A percentile compares a stretch with the other conserved stretches of the same genome.
These are phyloP conservation scores for Knoxdaviesia proteae DNA, from an alignment of 2,329 filamentous ascomycete species.

Conservation along the genomic window DNA sequence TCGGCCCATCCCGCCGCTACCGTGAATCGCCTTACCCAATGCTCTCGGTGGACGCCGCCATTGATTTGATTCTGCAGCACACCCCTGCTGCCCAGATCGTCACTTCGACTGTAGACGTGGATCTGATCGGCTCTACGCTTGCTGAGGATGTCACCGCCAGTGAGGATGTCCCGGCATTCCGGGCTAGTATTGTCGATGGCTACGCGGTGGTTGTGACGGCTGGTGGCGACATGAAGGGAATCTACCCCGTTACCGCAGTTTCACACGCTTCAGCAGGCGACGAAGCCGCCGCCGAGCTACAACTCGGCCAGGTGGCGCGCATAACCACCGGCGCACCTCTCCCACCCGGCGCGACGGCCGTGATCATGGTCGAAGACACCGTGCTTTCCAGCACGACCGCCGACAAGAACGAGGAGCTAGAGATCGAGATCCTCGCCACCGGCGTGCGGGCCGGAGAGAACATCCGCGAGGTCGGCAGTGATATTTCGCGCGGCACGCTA, in stretches of 20 bases:
- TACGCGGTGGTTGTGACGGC: conserved; percentile 61
- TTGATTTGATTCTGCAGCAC: conserved; percentile 49
- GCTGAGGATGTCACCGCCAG: conserved; percentile 62
- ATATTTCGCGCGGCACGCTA: conserved; percentile 46
- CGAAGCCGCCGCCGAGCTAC: conserved; percentile 29
- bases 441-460: conserved; percentile 65
- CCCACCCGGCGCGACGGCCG: conserved; percentile 69
- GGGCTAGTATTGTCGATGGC: conserved; percentile 91
- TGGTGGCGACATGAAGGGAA: conserved; percentile 46
- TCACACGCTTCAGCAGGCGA: conserved; percentile 67
- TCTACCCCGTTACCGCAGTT: conserved; percentile 70
- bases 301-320: conserved; percentile 58
- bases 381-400: conserved; percentile 52
- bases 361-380: conserved; percentile 88
- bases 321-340: conserved; percentile 92
- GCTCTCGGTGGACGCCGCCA: conserved; percentile 65
- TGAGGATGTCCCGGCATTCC: conserved; percentile 79
- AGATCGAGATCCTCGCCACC: conserved; percentile 68
- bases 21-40: conserved; percentile 83
- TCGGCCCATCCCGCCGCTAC: conserved; percentile 49
- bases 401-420: conserved; percentile 66
- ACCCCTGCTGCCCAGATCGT: conserved; percentile 42
- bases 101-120: conserved; percentile 37
- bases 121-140: conserved; percentile 56
- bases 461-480: conserved; percentile 75